phyloP scores from a whole-genome alignment of 345 rosid species.

The Pseudoturritis turrita region DNA sequence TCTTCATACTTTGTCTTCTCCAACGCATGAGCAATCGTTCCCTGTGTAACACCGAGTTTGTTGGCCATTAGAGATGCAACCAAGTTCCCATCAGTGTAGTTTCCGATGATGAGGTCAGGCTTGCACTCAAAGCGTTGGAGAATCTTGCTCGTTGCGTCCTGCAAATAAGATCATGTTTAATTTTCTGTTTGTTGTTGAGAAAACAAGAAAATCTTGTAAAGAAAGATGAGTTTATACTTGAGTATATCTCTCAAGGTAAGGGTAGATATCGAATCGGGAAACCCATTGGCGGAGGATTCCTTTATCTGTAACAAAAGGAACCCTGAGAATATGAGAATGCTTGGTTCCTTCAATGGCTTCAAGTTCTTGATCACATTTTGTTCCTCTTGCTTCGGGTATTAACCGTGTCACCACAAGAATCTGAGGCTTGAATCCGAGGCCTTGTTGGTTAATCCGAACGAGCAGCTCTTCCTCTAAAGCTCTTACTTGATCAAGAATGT shows the following conservation, averaged over 20 bases:
- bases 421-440: slow-evolving; percentile 71
- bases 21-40: slow-evolving; percentile 86
- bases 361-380: slow-evolving; percentile 77
- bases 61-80: slow-evolving; percentile 82
- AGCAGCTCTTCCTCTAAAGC: slow-evolving; percentile 85
- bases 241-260: slow-evolving; percentile 75
- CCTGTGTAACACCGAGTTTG: slow-evolving; percentile 80
- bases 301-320: slow-evolving; percentile 71
- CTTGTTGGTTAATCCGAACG: slow-evolving; percentile 63
- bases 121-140: slow-evolving; percentile 59
- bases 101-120: slow-evolving; percentile 91
- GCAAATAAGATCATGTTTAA: neutral
- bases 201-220: neutral
- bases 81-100: slow-evolving; percentile 90
- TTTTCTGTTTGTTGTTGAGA: neutral
- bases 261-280: slow-evolving; percentile 86
- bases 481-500: slow-evolving; percentile 96
- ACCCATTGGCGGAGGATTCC: slow-evolving; percentile 81
- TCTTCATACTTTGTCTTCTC: slow-evolving; percentile 94
- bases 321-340: slow-evolving; percentile 72
- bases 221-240: slow-evolving; percentile 37
- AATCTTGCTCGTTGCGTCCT: slow-evolving; percentile 69
- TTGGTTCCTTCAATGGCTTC: slow-evolving; percentile 64
- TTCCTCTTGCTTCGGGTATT: slow-evolving; percentile 77
- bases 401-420: slow-evolving; percentile 84